Conservation (phyloP, 2,329 filamentous ascomycete species). For the Botryotinia globosa region DNA sequence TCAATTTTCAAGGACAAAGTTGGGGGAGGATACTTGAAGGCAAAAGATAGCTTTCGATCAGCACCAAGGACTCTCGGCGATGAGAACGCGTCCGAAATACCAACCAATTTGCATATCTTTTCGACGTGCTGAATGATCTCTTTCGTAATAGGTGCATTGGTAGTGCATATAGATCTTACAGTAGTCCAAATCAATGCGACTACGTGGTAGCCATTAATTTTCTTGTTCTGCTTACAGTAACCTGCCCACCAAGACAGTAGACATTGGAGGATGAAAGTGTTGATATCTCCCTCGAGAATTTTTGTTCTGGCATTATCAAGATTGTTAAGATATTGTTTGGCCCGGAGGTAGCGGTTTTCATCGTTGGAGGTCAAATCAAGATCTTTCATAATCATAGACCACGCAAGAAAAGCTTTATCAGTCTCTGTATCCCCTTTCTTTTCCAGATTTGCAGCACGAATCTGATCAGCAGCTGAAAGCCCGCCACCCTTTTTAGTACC, state of each 20-base stretch:
- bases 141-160: conserved; percentile 42
- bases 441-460: conserved; percentile 37
- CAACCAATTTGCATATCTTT: conserved; percentile 37
- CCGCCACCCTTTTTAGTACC: conserved; percentile 41
- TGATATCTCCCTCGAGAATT: conserved; percentile 38
- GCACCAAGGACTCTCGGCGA: conserved; percentile 24
- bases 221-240: conserved; percentile 39
- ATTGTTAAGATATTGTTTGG: conserved; percentile 34
- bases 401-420: conserved; percentile 37
- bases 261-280: conserved; percentile 49
- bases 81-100: conserved; percentile 38
- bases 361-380: conserved; percentile 32
- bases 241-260: conserved; percentile 49
- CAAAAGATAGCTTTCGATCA: conserved; percentile 46
- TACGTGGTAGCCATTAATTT: conserved; percentile 41
- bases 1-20: conserved; percentile 35
- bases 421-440: conserved; percentile 35
- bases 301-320: conserved; percentile 34
- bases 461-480: conserved; percentile 40
- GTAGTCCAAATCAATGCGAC: conserved; percentile 48
- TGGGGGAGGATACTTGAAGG: conserved; percentile 42
- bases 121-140: conserved; percentile 41
- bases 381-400: conserved; percentile 36
- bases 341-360: conserved; percentile 36
- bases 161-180: conserved; percentile 41